Conservation (phyloP, 129 eudicot species). For the Centrapalus pauciflorus region DNA sequence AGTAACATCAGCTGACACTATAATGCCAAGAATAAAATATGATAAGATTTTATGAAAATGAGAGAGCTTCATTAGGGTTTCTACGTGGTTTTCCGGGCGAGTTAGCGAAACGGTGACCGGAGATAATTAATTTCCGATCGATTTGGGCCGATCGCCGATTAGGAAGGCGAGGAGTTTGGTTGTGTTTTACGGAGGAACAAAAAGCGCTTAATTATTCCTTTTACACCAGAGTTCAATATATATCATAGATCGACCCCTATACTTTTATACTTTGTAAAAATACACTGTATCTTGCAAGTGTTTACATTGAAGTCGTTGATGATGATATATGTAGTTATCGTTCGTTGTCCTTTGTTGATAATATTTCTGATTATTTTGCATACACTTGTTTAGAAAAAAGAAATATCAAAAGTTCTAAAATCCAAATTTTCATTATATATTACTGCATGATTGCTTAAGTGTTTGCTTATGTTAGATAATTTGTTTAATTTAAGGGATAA, state of each 20-base stretch:
- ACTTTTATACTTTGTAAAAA: neutral
- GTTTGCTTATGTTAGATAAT: no score
- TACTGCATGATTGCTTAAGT: no score
- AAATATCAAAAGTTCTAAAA: no score
- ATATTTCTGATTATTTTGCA: no score
- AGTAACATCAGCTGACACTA: slow-evolving; percentile 16
- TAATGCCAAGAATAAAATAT: slow-evolving; percentile 19
- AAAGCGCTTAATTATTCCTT: neutral
- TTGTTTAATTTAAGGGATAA: no score
- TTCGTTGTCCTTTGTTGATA: no score
- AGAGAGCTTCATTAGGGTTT: slow-evolving; percentile 19
- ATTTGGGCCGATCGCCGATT: slow-evolving; percentile 11
- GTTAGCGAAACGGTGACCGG: slow-evolving; percentile 5
- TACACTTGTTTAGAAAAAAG: no score
- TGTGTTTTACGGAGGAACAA: slow-evolving; percentile 3
- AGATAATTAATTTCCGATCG: slow-evolving; percentile 11
- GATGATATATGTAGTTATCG: no score
- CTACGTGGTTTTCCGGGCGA: neutral
- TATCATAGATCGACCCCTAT: neutral
- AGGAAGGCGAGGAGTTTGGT: neutral
- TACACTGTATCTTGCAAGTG: neutral
- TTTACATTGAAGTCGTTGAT: no score
- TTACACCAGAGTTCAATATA: neutral
- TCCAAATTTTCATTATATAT: no score
- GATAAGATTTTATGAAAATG: neutral